Percentiles rank a stretch among this genome's conserved stretches.
Conservation (phyloP, 2,329 filamentous ascomycete species). For the Exserohilum rostratum region DNA sequence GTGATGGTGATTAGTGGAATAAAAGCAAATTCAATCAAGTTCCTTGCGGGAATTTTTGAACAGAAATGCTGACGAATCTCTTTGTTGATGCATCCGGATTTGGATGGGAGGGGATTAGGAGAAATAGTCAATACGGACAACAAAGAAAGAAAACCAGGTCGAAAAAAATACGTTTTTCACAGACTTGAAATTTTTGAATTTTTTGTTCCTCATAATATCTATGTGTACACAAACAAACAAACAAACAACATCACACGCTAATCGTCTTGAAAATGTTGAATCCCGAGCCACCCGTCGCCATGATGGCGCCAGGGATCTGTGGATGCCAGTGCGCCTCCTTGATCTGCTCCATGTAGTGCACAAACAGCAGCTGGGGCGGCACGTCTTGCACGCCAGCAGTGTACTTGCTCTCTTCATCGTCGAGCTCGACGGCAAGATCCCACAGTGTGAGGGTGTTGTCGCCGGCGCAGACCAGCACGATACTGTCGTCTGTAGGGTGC, state of each 20-base stretch:
- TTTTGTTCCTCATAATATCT: not conserved
- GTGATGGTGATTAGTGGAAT: no score
- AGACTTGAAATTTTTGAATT: not conserved
- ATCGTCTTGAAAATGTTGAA: constrained; percentile 64
- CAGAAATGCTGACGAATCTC: no score
- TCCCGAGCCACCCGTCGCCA: constrained; percentile 85
- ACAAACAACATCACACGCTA: constrained; percentile 39
- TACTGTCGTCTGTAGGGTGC: constrained; percentile 96
- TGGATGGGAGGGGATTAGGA: not conserved
- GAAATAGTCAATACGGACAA: not conserved
- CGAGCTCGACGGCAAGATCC: constrained; percentile 95
- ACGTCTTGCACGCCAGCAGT: constrained; percentile 87
- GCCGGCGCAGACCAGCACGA: constrained; percentile 87
- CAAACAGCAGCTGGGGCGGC: constrained; percentile 91
- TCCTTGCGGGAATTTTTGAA: no score
- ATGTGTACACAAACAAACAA: no score
- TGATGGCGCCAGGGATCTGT: constrained; percentile 86
- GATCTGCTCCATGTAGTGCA: constrained; percentile 92
- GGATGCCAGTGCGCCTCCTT: constrained; percentile 98
- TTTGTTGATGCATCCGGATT: no score
- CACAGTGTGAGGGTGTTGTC: constrained; percentile 95
- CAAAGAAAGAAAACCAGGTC: not conserved
- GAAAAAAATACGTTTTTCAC: no score
- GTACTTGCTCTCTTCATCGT: constrained; percentile 94
- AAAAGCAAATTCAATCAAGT: no score